Conservation (phyloP, 1,284 basidiomycete species). For the Heliocybe sulcata region DNA sequence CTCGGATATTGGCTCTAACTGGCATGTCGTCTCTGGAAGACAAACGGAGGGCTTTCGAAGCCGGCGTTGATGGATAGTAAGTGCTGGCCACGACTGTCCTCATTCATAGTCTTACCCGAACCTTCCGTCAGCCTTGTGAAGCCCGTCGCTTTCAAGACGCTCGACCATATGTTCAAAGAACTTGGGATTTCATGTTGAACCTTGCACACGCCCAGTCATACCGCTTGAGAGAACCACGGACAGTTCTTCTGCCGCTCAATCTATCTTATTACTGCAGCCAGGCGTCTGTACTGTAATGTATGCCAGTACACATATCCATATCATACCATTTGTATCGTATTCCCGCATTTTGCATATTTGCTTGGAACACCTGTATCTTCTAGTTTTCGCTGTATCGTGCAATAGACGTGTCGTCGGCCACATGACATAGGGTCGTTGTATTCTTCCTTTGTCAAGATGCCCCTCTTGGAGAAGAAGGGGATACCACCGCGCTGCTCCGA, state of each 20-base stretch:
- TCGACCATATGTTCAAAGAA: conserved; percentile 80
- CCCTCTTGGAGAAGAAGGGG: too few relatives aligned
- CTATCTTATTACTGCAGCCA: not conserved
- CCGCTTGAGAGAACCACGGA: not conserved
- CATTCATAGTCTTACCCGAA: conserved; percentile 5
- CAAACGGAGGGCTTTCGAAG: conserved; percentile 85
- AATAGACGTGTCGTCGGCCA: not conserved
- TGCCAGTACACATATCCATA: not conserved
- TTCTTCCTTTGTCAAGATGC: not conserved
- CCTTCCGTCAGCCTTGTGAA: conserved; percentile 66
- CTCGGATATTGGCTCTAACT: conserved; percentile 85
- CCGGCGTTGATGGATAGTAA: conserved; percentile 93
- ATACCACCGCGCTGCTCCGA: too few relatives aligned
- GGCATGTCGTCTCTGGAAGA: conserved; percentile 92
- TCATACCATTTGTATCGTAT: not conserved
- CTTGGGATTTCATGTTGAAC: conserved; percentile 57
- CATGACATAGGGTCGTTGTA: not conserved
- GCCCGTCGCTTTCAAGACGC: conserved; percentile 86
- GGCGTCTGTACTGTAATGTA: not conserved
- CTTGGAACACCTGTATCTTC: not conserved
- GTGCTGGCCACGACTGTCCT: conserved; percentile 23
- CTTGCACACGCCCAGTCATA: not conserved
- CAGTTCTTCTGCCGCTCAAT: not conserved
- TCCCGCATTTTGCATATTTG: not conserved
- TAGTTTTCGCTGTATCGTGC: not conserved